Evolutionary conservation across 192 early-diverging fungal genomes (phyloP), one percentile per base, ranked within the genome.

Genomic region (Coemansia reversa): DNA sequence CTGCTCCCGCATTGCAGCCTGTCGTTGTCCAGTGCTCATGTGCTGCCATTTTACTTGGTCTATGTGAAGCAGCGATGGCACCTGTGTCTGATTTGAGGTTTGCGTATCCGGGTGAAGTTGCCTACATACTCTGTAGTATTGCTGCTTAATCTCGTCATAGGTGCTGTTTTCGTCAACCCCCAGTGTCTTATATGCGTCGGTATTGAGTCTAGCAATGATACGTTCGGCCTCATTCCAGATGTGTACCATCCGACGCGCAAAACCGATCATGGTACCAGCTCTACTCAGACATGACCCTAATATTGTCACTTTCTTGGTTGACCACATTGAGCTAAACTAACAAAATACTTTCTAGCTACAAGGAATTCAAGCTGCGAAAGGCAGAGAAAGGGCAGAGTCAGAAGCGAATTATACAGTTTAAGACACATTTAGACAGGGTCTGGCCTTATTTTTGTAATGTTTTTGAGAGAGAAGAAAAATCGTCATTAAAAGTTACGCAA

Each of bases 121-220:
- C 0, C 75, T 69, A 33, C 75, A 77, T 4, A 77, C 66, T 51
- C 55, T 32, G 66, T 72, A 77, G 69, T 77, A 77, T 50, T 62
- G 53, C 24, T 50, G 22, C 25, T 77, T 77, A 62, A 72, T 65
- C 63, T 77, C 75, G 23, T 28, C 53, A 2, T 19, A 7, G 8
- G 58, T 55, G 55, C 69, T 65, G 14, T 29, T 9, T 20, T 56
- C 32, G 19, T 50, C 42, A 8, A 66, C 58, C 9, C 75, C 69
- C 22, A 77, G 69, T 7, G 56, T 61, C 51, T 52, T 53, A 51
- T 77, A 72, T 22, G 66, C 66, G 16, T 50, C 62, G 59, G 12
- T n/a, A 48, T 55, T 47, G 8, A 76, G 74, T 30, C 60, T 56
- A 20, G 56, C 20, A 24, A 71, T 48, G 2, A 76, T 55, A 1